Evolutionary conservation across 2,329 filamentous ascomycete genomes (phyloP), one percentile per base, ranked within the genome.

Genomic region (Chlorencoelia australis): DNA sequence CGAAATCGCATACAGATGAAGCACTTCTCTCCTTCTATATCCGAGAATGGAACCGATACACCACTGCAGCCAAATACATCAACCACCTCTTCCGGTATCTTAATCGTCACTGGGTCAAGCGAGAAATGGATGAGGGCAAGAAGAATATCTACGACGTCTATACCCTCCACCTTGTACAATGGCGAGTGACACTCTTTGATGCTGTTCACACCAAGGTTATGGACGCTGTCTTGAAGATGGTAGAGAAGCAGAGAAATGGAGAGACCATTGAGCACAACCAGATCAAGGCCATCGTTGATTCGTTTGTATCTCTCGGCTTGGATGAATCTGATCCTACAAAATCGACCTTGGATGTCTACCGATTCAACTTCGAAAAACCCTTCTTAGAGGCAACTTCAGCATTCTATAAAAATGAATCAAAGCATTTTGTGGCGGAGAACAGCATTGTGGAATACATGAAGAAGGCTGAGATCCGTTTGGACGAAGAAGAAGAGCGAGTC

Each of bases 391-490:
- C 87, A 3, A 98, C 91, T 7, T 76, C 74, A 50, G 65, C 70
- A 19, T 98, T 94, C 64, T 98, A 98, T 59, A 72, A 86, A 50
- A 79, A 82, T 30, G 93, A 98, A 59, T 96, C 91, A 14, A 85
- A 86, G 52, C 82, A 87, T 45, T 98, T 98, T 56, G 77, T 98
- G 21, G 84, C 87, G 8, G 89, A 96, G 60, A 98, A 98, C 59
- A 94, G 83, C 45, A 87, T 98, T 4, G 88, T 98, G 21, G 91
- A 98, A 57, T 98, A 96, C 64, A 96, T 98, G 91, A 96, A 96
- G 69, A 98, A 98, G 72, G 93, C 91, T 1, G 89, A 96, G 63
- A 64, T 76, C 27, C 79, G 91, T 20, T 64, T 98, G 42, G 76
- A 85, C 6, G 91, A 98, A 61, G 91, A 98, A 61, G 91, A 94